Base-by-base conservation (phyloP, 768 basidiomycete genomes). In the Asterophora lycoperdoides region DNA sequence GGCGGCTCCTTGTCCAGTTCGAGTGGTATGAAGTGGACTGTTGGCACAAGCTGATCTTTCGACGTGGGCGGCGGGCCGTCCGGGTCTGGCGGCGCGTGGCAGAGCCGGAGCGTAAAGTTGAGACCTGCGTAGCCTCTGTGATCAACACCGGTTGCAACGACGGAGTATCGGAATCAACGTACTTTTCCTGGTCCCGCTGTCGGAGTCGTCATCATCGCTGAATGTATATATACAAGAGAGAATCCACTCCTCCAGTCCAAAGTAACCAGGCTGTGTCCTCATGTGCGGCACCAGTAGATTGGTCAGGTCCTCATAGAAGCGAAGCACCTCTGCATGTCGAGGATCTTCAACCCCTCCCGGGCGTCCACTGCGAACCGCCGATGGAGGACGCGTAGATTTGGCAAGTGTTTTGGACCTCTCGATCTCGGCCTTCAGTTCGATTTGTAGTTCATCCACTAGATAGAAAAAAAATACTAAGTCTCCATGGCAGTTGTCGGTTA, bases 221-320 rank as follows among this genome's bases (percentile, higher is more conserved):
- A 74, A 74, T 2, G 84, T 83, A 61, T 83, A 90, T 26, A 89
- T 65, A 62, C 90, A 94, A 5, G 69, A 77, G 52, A 84, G 75
- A 11, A 71, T 64, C 68, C 80, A 75, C 48, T 89, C 81, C 14
- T 89, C 84, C 7, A 75, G 56, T 30, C 75, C 69, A 14, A 74
- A 63, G 44, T 70, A 67, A 44, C 66, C 63, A 9, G 60, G 54
- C 35, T 64, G 59, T 11, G 61, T 51, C 54, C 81, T 84, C 62
- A 89, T 74, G 29, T 72, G 78, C 3, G 79, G 72, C 18, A 94
- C 75, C 33, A 89, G 72, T 18, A 94, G 68, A 57, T 92, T 89
- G 1, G 89, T 91, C 54, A 91, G 65, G 58, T 93, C 90, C 64
- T 93, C 90, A 62, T 95, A 95, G 52, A 94, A 78, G 43, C 73